Evolutionary conservation across 441 rosid genomes (phyloP), one percentile per base, ranked within the genome.

Genomic region (Croton laevigatus): DNA sequence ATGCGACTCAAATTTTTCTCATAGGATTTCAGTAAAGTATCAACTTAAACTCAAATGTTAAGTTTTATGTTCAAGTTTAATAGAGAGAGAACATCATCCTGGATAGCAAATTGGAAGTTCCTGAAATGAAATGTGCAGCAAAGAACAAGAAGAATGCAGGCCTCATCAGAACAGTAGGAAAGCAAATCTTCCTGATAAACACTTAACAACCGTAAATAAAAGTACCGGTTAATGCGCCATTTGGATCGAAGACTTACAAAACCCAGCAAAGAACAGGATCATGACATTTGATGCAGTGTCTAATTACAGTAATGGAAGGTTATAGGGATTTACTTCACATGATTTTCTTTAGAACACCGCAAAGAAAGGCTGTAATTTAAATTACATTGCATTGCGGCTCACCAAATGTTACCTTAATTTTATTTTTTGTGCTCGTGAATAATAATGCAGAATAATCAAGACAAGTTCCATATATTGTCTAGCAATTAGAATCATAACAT

Each of bases 81-180:
- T 90, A 87, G 66, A 89, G 83, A 63, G 83, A 91, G 83, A 88
- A 86, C 38, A 88, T 78, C 92, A 88, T 87, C 84, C 87, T 88
- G 0, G 88, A 82, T 0, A 81, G 17, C 14, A 75, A 75, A 69
- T 87, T 89, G 27, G 88, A 84, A 62, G 69, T 59, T 73, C 84
- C 88, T 8, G 82, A 65, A n/a, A 89, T 87, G 10, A 89, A 87
- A 71, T 95, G 92, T 54, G 88, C 86, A 8, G 89, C 88, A 1
- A 89, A 76, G 82, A 91, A 89, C 77, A 86, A 75, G 82, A 83
- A 91, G 76, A 89, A 87, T 8, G 76, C 68, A 1, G 93, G 89
- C 44, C 86, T 59, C 10, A 87, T 59, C 10, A 87, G 74, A 73
- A 70, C 75, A 0, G 76, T 65, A 4, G 90, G 91, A 67, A 84